Conservation (phyloP, 169 alveolate genomes). For the Theileria equi region DNA sequence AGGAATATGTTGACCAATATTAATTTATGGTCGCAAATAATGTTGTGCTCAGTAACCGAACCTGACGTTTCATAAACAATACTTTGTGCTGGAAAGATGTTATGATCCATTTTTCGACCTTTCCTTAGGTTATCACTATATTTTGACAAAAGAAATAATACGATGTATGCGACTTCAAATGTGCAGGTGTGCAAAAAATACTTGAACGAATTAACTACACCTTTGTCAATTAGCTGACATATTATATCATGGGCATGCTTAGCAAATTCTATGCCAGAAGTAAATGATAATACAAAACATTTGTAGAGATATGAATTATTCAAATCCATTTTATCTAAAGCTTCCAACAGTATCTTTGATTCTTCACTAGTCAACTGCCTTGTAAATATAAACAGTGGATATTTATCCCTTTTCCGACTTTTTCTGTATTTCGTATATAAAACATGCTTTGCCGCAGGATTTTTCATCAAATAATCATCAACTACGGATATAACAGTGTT, state of each 20-base stretch:
- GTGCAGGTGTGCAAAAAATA: constrained; percentile 27
- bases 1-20: neutral
- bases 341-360: constrained; percentile 1
- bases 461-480: constrained; percentile 7
- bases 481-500: neutral
- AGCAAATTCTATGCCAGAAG: neutral
- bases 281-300: constrained; percentile 7
- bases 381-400: constrained; percentile 25
- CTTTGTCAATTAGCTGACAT: neutral
- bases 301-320: constrained; percentile 1
- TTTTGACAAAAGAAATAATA: neutral
- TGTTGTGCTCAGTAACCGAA: neutral
- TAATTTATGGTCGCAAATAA: neutral
- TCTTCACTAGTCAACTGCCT: constrained; percentile 21
- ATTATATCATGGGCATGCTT: constrained; percentile 1
- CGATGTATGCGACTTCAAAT: constrained; percentile 10
- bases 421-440: constrained; percentile 13
- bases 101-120: neutral
- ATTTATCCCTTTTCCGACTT: neutral
- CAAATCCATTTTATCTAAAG: neutral
- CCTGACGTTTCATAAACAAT: neutral
- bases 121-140: constrained; percentile 8
- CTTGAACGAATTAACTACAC: constrained; percentile 13
- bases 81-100: neutral
- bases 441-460: constrained; percentile 20